phyloP scores from a whole-genome alignment of 108 stramenopile genomes.

The Cyclotella kingstonii region DNA sequence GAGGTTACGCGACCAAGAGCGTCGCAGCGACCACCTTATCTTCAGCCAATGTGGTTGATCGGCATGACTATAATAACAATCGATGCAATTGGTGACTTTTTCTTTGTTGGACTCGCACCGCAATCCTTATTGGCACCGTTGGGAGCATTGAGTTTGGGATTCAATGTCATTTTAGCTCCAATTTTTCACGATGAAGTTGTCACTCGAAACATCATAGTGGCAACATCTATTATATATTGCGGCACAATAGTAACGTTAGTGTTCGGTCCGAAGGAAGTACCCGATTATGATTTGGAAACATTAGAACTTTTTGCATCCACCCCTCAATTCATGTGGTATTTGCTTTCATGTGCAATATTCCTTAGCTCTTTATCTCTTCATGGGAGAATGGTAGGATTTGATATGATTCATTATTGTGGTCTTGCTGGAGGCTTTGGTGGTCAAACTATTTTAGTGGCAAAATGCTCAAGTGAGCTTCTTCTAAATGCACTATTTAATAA shows the following conservation, averaged over 20 bases:
- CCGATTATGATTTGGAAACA: conserved; percentile 34
- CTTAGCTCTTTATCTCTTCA: background rate
- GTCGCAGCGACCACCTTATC: conserved; percentile 6
- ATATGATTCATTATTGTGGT: conserved; percentile 27
- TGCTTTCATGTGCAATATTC: conserved; percentile 4
- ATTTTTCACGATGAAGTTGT: conserved; percentile 33
- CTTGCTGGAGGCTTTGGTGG: conserved; percentile 50
- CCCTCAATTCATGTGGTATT: conserved; percentile 24
- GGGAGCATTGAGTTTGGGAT: conserved; percentile 45
- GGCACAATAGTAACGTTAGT: conserved; percentile 43
- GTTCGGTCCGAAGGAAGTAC: conserved; percentile 31
- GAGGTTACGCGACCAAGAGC: background rate
- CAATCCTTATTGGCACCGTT: conserved; percentile 47
- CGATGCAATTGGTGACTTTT: conserved; percentile 42
- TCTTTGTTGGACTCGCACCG: conserved; percentile 49
- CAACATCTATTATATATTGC: conserved; percentile 39
- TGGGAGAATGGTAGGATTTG: background rate
- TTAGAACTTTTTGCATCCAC: conserved; percentile 17
- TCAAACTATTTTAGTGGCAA: conserved; percentile 42
- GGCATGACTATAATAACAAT: conserved; percentile 24
- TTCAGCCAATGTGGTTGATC: conserved; percentile 44
- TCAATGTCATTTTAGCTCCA: conserved; percentile 43
- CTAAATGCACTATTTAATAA: conserved; percentile 40
- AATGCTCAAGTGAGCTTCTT: conserved; percentile 38
- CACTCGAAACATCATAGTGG: conserved; percentile 17